Base-by-base conservation (phyloP, 208 protist species). In the Acanthamoeba triangularis region DNA sequence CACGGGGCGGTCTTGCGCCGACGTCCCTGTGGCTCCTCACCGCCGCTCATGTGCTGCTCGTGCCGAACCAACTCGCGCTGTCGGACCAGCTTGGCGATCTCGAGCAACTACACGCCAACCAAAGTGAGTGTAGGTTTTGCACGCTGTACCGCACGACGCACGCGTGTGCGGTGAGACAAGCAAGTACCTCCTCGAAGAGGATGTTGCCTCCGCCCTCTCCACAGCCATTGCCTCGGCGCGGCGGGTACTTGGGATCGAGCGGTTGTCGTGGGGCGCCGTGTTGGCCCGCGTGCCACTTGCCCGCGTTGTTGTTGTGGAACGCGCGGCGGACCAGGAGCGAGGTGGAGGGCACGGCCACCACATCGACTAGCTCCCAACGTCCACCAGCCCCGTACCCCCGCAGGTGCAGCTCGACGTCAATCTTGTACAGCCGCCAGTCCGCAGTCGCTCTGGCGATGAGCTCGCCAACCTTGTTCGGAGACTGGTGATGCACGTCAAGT, bases 391-490 rank as follows among this genome's bases (percentile, higher is more conserved):
- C 65, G 52, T 16, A 56, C 33, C 23, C 28, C 20, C 44, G 78
- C 8, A 88, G 80, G 80, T 88, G 80, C 41, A 88, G 11, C 80
- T 88, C 80, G 23, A 88, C 80, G 52, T 63, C 49, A 3, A 88
- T 88, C 49, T 44, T 54, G 80, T 88, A 88, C 0, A 30, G 8
- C 30, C 20, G 6, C 80, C 80, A 88, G 49, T 63, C 80, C 28
- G 3, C 6, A 2, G 49, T 63, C 6, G 80, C 80, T 25, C 41
- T 10, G 5, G 13, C 52, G 80, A 88, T 63, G n/a, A 25, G 5
- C 0, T 54, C 80, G 13, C 8, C 16, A 0, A 63, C 49, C 28
- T 18, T 25, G n/a, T 63, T 63, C 7, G 80, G 80, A 1, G 80
- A 63, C 80, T 88, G 72, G 37, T 59, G 16, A 23, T 1, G 25